phyloP scores from a whole-genome alignment of 2,329 filamentous ascomycete species.

The Epichloe typhina region DNA sequence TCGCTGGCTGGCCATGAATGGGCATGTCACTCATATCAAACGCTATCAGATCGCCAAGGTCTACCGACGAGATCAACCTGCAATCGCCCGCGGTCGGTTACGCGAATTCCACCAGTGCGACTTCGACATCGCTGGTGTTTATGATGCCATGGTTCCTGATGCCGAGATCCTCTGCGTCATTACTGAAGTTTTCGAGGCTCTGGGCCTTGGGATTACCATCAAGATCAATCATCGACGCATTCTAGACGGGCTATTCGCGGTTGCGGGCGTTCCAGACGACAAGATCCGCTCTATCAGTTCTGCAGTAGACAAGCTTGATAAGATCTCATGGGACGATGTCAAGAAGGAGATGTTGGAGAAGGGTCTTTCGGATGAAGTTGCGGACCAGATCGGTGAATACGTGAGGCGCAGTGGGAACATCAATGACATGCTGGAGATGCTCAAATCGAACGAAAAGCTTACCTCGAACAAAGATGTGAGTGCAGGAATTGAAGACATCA shows the following conservation, averaged over 20 bases:
- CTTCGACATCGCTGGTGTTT: constrained; percentile 82
- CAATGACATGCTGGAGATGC: constrained; percentile 53
- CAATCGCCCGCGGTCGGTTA: constrained; percentile 85
- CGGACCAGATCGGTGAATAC: constrained; percentile 78
- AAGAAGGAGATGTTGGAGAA: constrained; percentile 90
- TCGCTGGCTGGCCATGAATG: constrained; percentile 86
- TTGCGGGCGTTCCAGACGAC: constrained; percentile 75
- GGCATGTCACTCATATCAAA: constrained; percentile 65
- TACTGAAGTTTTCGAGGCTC: constrained; percentile 69
- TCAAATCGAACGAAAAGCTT: constrained; percentile 55
- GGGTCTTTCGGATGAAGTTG: constrained; percentile 60
- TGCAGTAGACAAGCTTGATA: constrained; percentile 92
- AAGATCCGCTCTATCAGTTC: constrained; percentile 84
- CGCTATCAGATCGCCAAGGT: constrained; percentile 94
- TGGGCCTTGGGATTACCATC: constrained; percentile 67
- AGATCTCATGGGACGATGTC: constrained; percentile 80
- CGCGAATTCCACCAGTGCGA: constrained; percentile 97
- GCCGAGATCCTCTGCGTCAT: constrained; percentile 78
- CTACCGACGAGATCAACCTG: constrained; percentile 31
- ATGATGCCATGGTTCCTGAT: constrained; percentile 86
- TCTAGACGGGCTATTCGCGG: constrained; percentile 80
- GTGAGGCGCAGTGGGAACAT: constrained; percentile 62
- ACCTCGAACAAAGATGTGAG: constrained; percentile 62
- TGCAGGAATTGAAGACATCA: constrained; percentile 68
- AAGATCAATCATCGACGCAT: constrained; percentile 94